Conservation (phyloP, 768 basidiomycete genomes). For the Tephrocybe sp. region DNA sequence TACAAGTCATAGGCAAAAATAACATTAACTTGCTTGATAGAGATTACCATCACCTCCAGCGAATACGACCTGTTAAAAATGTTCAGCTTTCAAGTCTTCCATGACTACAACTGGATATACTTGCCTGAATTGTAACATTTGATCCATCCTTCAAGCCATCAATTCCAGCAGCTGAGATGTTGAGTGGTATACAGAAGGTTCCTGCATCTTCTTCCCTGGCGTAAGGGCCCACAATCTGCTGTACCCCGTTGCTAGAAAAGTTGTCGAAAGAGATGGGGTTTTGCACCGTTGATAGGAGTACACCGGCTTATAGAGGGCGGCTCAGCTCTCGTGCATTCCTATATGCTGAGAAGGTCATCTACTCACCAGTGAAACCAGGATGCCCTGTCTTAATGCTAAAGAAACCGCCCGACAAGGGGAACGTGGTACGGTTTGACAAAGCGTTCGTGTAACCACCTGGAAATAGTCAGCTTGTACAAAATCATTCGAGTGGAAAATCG, state of each 20-base stretch:
- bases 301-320: constrained; percentile 38
- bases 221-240: constrained; percentile 40
- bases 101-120: not conserved
- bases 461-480: not conserved
- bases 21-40: constrained; percentile 50
- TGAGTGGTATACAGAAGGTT: constrained; percentile 61
- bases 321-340: constrained; percentile 5
- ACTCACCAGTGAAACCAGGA: constrained; percentile 49
- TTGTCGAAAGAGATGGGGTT: constrained; percentile 62
- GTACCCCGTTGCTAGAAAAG: constrained; percentile 44
- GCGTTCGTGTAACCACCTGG: constrained; percentile 61
- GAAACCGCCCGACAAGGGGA: constrained; percentile 64
- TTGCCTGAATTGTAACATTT: constrained; percentile 69
- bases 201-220: constrained; percentile 53
- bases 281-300: constrained; percentile 53
- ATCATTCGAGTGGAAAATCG: not conserved
- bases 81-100: not conserved
- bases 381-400: constrained; percentile 63
- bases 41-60: constrained; percentile 68
- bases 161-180: constrained; percentile 46
- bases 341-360: too few relatives aligned
- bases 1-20: too few relatives aligned
- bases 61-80: constrained; percentile 60
- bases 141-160: constrained; percentile 54
- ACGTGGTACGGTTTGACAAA: constrained; percentile 56